These are phyloP conservation scores for Orbilia ellipsospora DNA, from an alignment of 2,329 filamentous ascomycete species.

Conservation along the genomic window DNA sequence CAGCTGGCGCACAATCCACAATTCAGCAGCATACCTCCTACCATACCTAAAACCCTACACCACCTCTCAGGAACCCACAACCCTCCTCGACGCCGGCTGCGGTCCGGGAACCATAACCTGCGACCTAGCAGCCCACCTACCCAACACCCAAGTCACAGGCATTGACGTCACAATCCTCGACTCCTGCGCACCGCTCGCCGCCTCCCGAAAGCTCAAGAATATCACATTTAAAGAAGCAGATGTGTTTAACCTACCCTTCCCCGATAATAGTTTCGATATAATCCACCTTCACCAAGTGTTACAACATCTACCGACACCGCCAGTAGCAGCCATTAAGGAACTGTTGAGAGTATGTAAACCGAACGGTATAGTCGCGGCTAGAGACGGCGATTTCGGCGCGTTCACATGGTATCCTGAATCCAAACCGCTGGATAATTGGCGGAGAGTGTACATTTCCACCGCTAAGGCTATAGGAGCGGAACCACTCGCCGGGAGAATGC, in stretches of 20 bases:
- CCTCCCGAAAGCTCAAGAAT: constrained; percentile 13
- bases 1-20: constrained; percentile 36
- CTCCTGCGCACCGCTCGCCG: constrained; percentile 15
- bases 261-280: constrained; percentile 23
- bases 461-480: constrained; percentile 11
- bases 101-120: constrained; percentile 47
- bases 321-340: constrained; percentile 26
- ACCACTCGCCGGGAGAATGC: constrained; percentile 25
- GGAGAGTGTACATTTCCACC: constrained; percentile 16
- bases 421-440: constrained; percentile 10
- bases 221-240: constrained; percentile 33
- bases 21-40: constrained; percentile 41
- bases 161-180: constrained; percentile 35
- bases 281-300: constrained; percentile 41
- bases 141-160: constrained; percentile 29
- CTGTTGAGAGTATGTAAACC: constrained; percentile 32
- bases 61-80: neutral
- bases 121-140: constrained; percentile 35
- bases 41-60: constrained; percentile 29
- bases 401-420: constrained; percentile 26
- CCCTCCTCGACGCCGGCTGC: constrained; percentile 43
- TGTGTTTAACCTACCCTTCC: constrained; percentile 28
- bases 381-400: constrained; percentile 29
- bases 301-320: constrained; percentile 32
- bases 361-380: constrained; percentile 27